Base-by-base conservation (phyloP, 2,329 filamentous ascomycete species). In the Bisporella sp. region DNA sequence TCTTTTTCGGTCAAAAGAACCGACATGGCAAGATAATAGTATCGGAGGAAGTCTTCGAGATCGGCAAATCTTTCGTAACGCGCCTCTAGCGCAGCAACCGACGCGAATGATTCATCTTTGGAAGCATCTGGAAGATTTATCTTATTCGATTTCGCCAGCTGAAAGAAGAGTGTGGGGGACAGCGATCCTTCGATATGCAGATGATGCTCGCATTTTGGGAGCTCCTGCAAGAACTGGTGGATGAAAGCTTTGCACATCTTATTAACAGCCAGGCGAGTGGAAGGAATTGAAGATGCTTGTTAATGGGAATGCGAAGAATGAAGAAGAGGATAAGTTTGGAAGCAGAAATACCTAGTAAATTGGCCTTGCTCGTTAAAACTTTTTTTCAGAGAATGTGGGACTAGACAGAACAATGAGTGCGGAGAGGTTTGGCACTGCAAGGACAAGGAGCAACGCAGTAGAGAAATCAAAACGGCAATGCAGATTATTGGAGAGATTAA, bases 181-280 rank as follows among this genome's bases (percentile, higher is more conserved):
- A 92, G 75, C 9, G 84, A 84, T 49, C 87, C 87, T 68, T 91
- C 87, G 33, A 92, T 75, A 64, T 92, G 87, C 48, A 91, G 78
- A 68, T 91, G 87, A 63, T 90, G 87, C 66, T 92, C 87, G 69
- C 84, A 87, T 72, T 91, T 91, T 56, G 87, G 87, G 31, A 91
- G 76, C 32, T 75, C 75, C 47, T 71, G 68, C 37, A 90, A 74
- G 64, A 88, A 81, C 41, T 72, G 65, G 68, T 60, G 59, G 48
- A 53, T 50, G 9, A 55, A 49, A 49, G 57, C 49, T 50, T 56
- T 53, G 48, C 59, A 62, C 61, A 63, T 63, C 28, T 50, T 61
- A 49, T 21, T 21, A 21, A 21, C 21, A 21, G 21, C 21, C 21
- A 3, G 21, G 21, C 21, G 21, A 21, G 21, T 21, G 21, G 21